phyloP scores from a whole-genome alignment of 768 basidiomycete genomes.

The Lactarius vividus region DNA sequence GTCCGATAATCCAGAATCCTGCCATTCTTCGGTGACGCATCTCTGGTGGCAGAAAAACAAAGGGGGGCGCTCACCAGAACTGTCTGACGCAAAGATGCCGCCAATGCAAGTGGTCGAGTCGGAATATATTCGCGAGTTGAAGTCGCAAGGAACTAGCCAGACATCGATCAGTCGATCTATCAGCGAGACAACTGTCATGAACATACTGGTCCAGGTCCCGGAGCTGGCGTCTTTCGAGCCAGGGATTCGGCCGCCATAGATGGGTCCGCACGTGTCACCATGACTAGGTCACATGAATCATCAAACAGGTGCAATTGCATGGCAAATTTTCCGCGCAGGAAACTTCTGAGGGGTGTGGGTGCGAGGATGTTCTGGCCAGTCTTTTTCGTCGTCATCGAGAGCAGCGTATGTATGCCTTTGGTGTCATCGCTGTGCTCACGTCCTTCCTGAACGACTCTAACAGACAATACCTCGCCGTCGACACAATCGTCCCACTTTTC shows the following conservation, averaged over 20 bases:
- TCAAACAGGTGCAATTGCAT: not conserved
- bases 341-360: not conserved
- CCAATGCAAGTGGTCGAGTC: not conserved
- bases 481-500: no score
- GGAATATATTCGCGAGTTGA: not conserved
- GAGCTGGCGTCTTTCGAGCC: not conserved
- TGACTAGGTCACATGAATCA: not conserved
- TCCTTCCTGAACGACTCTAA: no score
- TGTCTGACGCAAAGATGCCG: not conserved
- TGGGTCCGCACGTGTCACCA: slow-evolving; percentile 22
- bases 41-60: not conserved
- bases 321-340: not conserved
- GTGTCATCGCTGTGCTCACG: no score
- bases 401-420: no score
- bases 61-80: not conserved
- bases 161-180: not conserved
- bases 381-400: slow-evolving; percentile 3
- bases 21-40: not conserved
- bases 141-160: not conserved
- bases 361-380: not conserved
- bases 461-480: no score
- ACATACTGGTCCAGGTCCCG: not conserved
- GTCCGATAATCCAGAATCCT: no score
- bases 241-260: not conserved
- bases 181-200: not conserved